Evolutionary conservation across 768 basidiomycete genomes (phyloP).

Genomic region (Boletus huronensis): DNA sequence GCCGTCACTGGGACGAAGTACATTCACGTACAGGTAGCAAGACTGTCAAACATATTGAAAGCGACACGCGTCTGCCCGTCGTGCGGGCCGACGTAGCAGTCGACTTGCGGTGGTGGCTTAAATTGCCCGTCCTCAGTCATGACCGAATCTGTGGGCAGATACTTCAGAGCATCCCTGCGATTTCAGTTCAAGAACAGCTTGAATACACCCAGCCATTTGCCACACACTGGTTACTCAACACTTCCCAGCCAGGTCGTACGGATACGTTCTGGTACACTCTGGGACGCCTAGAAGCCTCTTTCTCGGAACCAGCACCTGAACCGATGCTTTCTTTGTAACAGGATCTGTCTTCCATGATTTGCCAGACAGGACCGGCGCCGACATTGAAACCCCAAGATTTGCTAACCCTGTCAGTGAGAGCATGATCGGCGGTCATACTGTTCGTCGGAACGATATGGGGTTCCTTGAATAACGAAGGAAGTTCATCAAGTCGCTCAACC

Average conservation of each 20-base stretch:
- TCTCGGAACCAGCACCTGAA: constrained; percentile 29
- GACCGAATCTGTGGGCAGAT: constrained; percentile 53
- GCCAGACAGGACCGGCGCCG: constrained; percentile 76
- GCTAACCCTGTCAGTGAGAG: constrained; percentile 51
- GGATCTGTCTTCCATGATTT: constrained; percentile 69
- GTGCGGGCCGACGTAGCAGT: constrained; percentile 67
- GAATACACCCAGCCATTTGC: constrained; percentile 9
- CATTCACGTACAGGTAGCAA: constrained; percentile 59
- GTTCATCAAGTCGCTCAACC: constrained; percentile 54
- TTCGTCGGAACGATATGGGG: constrained; percentile 47
- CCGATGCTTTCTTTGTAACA: constrained; percentile 66
- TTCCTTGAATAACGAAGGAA: constrained; percentile 49
- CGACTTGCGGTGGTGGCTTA: constrained; percentile 49
- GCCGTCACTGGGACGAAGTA: neutral
- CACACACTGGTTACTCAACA: constrained; percentile 49
- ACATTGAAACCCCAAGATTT: constrained; percentile 74
- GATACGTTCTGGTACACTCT: constrained; percentile 48
- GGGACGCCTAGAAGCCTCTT: constrained; percentile 54
- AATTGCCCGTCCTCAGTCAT: constrained; percentile 51
- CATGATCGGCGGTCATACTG: constrained; percentile 47
- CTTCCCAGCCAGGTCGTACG: constrained; percentile 43
- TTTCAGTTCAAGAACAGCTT: neutral
- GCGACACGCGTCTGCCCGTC: constrained; percentile 47
- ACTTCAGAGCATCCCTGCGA: constrained; percentile 51
- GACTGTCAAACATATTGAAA: constrained; percentile 53